Base-by-base conservation (phyloP, 208 protist species). In the Trichomonas tenax region DNA sequence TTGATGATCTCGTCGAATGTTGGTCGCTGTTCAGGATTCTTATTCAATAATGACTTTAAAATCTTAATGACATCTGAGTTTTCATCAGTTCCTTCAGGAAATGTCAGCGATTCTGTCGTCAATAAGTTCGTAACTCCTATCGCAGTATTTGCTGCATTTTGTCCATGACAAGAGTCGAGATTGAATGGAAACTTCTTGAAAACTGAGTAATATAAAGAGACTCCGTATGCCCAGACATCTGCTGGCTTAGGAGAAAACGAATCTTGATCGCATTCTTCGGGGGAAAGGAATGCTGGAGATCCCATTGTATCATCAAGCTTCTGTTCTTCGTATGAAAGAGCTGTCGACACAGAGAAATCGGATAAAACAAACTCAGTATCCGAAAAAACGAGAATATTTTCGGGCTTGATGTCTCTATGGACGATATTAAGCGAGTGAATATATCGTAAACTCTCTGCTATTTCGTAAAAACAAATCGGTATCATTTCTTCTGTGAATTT, bases 141-240 rank as follows among this genome's bases (percentile, higher is more conserved):
- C 9, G 44, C 44, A 34, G 86, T 93, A 51, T 51, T 93, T 9
- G 44, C 86, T n/a, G 44, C 86, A 51, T 34, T 44, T 31, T 51
- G 23, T 21, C 86, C 86, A 34, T 93, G 86, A 0, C 44, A 41
- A 34, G 17, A 41, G 17, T 93, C 86, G 38, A 93, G 86, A 17
- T 38, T 93, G 31, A 93, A 93, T 26, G 86, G 86, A 17, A 93
- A 40, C 9, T 48, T 48, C 26, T 41, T 26, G 31, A 51, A 93
- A 11, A 93, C n/a, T 10, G 40, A 93, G 17, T 44, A 23, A 51
- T 48, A 93, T 38, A 93, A 17, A 36, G 86, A 48, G 14, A 93
- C 44, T 34, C 86, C 86, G 38, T 93, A 93, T n/a, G 86, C 86
- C 86, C 86, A 93, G 38, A 93, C 86, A 26, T 93, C 86, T 0